Evolutionary conservation across 805 yeast genomes (phyloP).

Genomic region (Priceomyces fermenticarens): DNA sequence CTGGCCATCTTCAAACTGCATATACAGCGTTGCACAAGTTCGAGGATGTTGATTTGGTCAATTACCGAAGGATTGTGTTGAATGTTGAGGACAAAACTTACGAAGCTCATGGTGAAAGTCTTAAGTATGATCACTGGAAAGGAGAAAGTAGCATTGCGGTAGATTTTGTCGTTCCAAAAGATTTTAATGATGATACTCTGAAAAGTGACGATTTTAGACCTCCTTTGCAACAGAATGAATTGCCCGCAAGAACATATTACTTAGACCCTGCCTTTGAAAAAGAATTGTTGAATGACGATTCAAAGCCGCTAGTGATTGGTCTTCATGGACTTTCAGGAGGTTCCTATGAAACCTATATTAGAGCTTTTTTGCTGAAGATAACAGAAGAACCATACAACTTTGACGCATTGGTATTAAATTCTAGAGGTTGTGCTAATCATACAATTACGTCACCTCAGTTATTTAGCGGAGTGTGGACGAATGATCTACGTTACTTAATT

Average conservation of each 20-base stretch:
- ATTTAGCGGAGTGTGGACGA: conserved; percentile 67
- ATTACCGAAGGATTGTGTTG: conserved; percentile 45
- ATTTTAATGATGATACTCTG: conserved; percentile 10
- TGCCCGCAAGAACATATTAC: conserved; percentile 70
- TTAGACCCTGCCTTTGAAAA: conserved; percentile 45
- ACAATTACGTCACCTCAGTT: conserved; percentile 66
- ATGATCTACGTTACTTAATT: conserved; percentile 61
- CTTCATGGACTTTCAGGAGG: conserved; percentile 80
- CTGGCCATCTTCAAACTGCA: conserved; percentile 50
- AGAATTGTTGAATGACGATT: conserved; percentile 27
- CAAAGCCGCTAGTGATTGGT: conserved; percentile 58
- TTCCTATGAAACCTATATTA: conserved; percentile 68
- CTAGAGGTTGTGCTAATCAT: conserved; percentile 77
- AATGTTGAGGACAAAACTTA: conserved; percentile 22
- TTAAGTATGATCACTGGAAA: conserved; percentile 39
- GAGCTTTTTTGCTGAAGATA: conserved; percentile 49
- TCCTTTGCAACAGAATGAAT: conserved; percentile 48
- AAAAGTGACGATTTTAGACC: conserved; percentile 31
- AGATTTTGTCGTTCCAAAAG: conserved; percentile 39
- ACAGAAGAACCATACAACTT: conserved; percentile 39
- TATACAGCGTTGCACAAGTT: conserved; percentile 45
- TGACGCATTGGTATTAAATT: conserved; percentile 60
- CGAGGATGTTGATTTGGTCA: conserved; percentile 37
- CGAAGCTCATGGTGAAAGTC: conserved; percentile 18
- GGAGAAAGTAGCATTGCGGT: conserved; percentile 47